phyloP scores from a whole-genome alignment of 1,139 yeast species.

The Suhomyces chickasaworum region DNA sequence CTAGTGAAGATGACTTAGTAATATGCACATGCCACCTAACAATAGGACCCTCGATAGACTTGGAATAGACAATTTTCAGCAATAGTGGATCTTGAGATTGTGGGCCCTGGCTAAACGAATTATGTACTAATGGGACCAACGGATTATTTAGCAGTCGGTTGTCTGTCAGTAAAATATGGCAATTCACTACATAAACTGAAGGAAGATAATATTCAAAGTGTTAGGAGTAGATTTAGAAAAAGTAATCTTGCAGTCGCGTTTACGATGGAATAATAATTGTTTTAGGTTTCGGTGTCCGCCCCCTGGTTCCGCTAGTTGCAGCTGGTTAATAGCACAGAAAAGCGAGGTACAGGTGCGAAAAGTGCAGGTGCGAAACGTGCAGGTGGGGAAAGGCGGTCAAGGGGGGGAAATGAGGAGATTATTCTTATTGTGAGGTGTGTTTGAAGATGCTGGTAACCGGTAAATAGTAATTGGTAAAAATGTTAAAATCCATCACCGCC shows the following conservation, averaged over 20 bases:
- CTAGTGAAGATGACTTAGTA: not conserved
- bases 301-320: not conserved
- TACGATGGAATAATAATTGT: not conserved
- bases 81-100: not conserved
- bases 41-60: not conserved
- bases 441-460: not conserved
- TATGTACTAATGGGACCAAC: not conserved
- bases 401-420: not conserved
- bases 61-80: not conserved
- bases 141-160: not conserved
- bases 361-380: not conserved
- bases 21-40: not conserved
- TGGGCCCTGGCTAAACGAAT: not conserved
- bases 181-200: not conserved
- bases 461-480: too few relatives aligned
- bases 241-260: not conserved
- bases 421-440: not conserved
- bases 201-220: not conserved
- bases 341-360: not conserved
- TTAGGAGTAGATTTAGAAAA: not conserved
- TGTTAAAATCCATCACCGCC: too few relatives aligned
- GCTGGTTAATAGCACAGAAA: not conserved
- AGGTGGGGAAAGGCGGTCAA: not conserved
- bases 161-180: not conserved
- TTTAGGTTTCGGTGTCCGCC: not conserved